Evolutionary conservation across 768 basidiomycete genomes (phyloP), one percentile per base, ranked within the genome.

Genomic region (Lanmaoa pseudosensibilis): DNA sequence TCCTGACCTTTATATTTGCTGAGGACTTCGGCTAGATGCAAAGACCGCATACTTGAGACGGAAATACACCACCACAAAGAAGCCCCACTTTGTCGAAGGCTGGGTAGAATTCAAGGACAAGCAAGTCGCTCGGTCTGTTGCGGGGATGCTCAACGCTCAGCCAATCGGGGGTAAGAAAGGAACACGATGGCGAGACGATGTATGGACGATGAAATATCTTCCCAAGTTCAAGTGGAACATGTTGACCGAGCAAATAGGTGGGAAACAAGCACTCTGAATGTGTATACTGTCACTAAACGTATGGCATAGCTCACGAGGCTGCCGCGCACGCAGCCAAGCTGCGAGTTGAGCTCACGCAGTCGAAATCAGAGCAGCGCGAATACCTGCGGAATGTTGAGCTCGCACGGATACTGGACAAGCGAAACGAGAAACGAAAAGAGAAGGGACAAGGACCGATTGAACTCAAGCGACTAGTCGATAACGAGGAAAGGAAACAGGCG

Each of bases 151-250:
- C 61, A 99, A 99, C 68, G 97, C 95, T 2, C 87, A 94, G 65
- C 83, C 93, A 1, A 94, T 99, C 57, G 97, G 96, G 30, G 94
- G 93, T 2, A 95, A 93, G 77, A 94, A 93, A 70, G 88, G 89
- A 6, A 81, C 85, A 3, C 79, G 92, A 55, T 98, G 93, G 92
- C 80, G 92, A 69, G 96, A 98, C 68, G 97, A 99, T 62, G 86
- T 99, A 9, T 99, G 97, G 97, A 98, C 97, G 54, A 96, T 98
- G 94, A 96, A 96, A 69, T 99, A 99, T 71, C 77, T 99, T 55
- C 95, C 95, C 10, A 90, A 86, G 66, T 99, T 98, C 80, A 97
- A 95, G 66, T 99, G 97, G 97, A 86, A 90, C 73, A 97, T 97
- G 96, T 78, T 99, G 56, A 95, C 93, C 7, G 97, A 98, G 73